Base-by-base conservation (phyloP, 2,329 filamentous ascomycete species). In the Xylariaceae sp. region DNA sequence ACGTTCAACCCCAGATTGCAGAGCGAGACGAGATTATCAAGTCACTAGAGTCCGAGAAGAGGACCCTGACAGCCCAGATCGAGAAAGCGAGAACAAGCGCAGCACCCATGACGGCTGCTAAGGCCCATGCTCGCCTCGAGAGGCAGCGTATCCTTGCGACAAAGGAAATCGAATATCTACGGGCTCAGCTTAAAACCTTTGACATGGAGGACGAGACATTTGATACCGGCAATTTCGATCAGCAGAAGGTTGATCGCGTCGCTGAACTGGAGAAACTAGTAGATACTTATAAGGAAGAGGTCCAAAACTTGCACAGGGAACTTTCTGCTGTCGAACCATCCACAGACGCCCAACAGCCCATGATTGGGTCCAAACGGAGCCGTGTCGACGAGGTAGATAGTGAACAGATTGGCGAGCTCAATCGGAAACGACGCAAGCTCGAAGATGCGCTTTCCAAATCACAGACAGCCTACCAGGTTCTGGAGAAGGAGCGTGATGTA, bases 131-230 rank as follows among this genome's bases (percentile, higher is more conserved):
- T 48, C 83, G 94, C 31, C 74, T 97, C 0, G 93, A 99, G 63
- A 81, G 94, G 53, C 93, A 97, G 67, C 88, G 90, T 52, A 83
- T 81, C 1, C 79, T 99, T 7, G 90, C 92, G 0, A 79, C 90
- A 19, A 97, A 97, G 66, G 95, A 99, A 68, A 90, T 94, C 0
- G 92, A 97, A 60, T 96, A 96, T 67, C 80, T 99, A 6, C 88
- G 94, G 18, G 93, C 90, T 0, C 94, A 99, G 69, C 79, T 97
- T 49, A 92, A 92, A 71, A 87, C 89, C 0, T 88, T 95, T 54
- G 90, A 97, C 63, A 82, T 84, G 1, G 94, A 99, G 69, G 92
- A 97, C 63, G 83, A 84, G 48, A 92, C 92, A 0, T 88, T 97
- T 73, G 85, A 93, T 50, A 84, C 89, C 0, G 89, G 90, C 33